Base-by-base conservation (phyloP, 176 grass and related monocot species). In the Aegilops longissima region DNA sequence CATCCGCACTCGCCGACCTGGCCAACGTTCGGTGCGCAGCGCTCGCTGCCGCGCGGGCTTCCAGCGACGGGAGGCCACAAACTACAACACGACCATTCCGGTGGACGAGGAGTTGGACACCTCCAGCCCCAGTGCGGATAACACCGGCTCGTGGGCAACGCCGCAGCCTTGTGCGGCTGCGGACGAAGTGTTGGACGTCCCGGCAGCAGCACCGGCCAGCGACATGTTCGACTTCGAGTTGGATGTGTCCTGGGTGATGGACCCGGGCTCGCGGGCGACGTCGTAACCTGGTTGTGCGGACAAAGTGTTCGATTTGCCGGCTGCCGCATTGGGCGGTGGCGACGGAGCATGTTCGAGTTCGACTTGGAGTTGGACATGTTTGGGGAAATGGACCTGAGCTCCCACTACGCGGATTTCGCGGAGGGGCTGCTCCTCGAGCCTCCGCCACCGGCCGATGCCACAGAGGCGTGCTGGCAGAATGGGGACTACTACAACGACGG, bases 341-440 rank as follows among this genome's bases (percentile, higher is more conserved):
- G 42, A 12, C n/a, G n/a, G n/a, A n/a, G n/a, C 42, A 44, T 11
- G 40, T 13, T 45, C 12, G 42, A 44, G 42, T 44, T 44, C 2
- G 11, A 45, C 12, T 45, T 13, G 39, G 2, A 42, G 39, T 9
- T 42, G 39, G 39, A 10, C 9, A 42, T 42, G 9, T 42, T 2
- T 0, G 9, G 39, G 39, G 39, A 10, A 42, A 42, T 42, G 8
- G 39, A 42, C 39, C 8, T 42, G 39, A 81, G 21, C 13, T 33
- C 16, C 59, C 86, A 94, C 78, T 90, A 88, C 17, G 61, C 81
- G 10, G 87, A 67, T 84, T 63, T 90, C 13, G 88, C 90, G 6
- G 39, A 95, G 79, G 93, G 73, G 33, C 20, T 95, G n/a, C 77
- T 95, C 82, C 58, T 95, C 44, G 76, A 87, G 10, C 86, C 86